Conservation (phyloP, 2,329 filamentous ascomycete species). For the Claviceps spartinae region DNA sequence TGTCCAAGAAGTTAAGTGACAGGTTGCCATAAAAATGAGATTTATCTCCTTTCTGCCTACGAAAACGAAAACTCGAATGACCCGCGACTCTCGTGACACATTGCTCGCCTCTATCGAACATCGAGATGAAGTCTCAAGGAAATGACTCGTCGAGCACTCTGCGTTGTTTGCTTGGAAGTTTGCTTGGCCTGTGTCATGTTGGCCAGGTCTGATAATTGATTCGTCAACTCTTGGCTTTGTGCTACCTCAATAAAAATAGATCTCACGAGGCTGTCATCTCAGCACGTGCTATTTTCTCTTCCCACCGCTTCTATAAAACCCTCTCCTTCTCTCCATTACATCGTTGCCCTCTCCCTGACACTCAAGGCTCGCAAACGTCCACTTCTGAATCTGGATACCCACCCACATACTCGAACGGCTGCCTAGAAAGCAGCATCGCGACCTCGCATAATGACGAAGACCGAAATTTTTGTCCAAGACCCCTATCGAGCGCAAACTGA, state of each 20-base stretch:
- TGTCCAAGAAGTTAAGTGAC: background rate
- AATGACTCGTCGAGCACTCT: background rate
- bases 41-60: background rate
- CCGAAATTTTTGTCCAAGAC: constrained; percentile 13
- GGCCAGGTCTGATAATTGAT: background rate
- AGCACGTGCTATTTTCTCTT: background rate
- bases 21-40: too few relatives aligned
- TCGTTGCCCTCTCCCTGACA: background rate
- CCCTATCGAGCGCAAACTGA: constrained; percentile 8
- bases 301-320: background rate
- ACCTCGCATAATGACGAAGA: constrained; percentile 5
- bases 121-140: background rate
- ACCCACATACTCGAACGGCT: background rate
- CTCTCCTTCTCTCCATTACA: background rate
- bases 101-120: background rate
- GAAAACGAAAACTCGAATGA: background rate
- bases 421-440: background rate
- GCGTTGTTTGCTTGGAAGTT: background rate
- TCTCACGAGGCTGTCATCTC: background rate
- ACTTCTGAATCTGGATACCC: background rate
- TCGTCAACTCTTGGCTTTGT: background rate
- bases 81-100: background rate
- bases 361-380: background rate
- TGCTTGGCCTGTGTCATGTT: background rate
- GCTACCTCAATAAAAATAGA: background rate